Conservation (phyloP, 306 rosid species). For the Gleditsia sinensis region DNA sequence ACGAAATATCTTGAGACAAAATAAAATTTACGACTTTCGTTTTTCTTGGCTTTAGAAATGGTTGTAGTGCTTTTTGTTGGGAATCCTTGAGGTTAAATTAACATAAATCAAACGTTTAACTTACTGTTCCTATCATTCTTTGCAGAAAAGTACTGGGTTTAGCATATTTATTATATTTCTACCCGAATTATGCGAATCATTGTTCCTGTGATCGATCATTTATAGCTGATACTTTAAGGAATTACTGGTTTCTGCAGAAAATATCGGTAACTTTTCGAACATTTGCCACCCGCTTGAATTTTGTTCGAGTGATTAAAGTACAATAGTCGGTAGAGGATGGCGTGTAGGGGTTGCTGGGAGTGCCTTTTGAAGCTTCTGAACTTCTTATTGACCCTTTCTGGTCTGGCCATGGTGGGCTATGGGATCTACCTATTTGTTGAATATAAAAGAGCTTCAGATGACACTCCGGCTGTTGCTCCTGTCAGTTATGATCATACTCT, state of each 20-base stretch:
- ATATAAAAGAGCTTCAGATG: slow-evolving; percentile 42
- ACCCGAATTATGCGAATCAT: background rate
- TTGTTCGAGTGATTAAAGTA: slow-evolving; percentile 41
- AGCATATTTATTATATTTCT: background rate
- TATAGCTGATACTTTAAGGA: slow-evolving; percentile 29
- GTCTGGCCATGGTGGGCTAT: slow-evolving; percentile 92
- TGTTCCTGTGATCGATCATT: slow-evolving; percentile 21
- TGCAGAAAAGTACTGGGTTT: background rate
- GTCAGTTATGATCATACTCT: slow-evolving; percentile 48
- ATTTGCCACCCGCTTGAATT: slow-evolving; percentile 38
- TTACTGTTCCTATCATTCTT: background rate
- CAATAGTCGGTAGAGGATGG: slow-evolving; percentile 54
- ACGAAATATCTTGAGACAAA: background rate
- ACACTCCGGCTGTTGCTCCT: slow-evolving; percentile 21
- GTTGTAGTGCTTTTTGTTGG: background rate
- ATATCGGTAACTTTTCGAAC: slow-evolving; percentile 22
- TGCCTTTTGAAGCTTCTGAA: slow-evolving; percentile 90
- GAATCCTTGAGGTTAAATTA: background rate
- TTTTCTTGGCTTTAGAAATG: background rate
- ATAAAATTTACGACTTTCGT: slow-evolving; percentile 1
- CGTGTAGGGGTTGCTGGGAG: slow-evolving; percentile 89
- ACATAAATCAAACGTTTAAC: slow-evolving; percentile 9
- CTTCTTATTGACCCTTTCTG: slow-evolving; percentile 75
- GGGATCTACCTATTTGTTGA: slow-evolving; percentile 91
- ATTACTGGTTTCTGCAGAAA: slow-evolving; percentile 39